Evolutionary conservation across 495 filamentous ascomycete species (phyloP).

Genomic region (Penicillium argentinense): DNA sequence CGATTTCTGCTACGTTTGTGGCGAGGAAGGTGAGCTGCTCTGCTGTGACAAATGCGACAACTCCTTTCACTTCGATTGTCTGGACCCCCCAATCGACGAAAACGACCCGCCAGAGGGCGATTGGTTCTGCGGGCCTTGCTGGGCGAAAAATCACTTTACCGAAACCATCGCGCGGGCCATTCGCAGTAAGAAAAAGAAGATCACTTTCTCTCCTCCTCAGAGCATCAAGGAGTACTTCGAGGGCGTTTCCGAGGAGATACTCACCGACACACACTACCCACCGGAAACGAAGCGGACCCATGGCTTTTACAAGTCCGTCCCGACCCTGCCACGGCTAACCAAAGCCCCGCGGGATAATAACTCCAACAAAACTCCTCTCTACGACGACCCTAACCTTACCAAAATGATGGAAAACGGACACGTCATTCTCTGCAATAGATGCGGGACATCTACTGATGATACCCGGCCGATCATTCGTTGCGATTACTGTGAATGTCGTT

Average conservation of each 20-base stretch:
- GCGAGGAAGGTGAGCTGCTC: conserved; percentile 75
- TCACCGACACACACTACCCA: conserved; percentile 7
- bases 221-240: conserved; percentile 60
- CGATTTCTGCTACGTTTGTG: conserved; percentile 83
- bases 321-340: conserved; percentile 33
- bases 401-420: conserved; percentile 67
- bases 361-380: conserved; percentile 9
- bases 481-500: conserved; percentile 75
- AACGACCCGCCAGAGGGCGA: conserved; percentile 65
- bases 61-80: conserved; percentile 83
- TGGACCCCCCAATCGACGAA: conserved; percentile 72
- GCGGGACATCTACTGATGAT: conserved; percentile 57
- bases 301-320: conserved; percentile 21
- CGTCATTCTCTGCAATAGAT: conserved; percentile 67
- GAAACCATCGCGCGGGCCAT: conserved; percentile 59
- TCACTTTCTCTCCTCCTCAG: conserved; percentile 69
- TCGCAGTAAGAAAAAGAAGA: conserved; percentile 58
- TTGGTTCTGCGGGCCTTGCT: conserved; percentile 83
- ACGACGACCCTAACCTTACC: conserved; percentile 41
- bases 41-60: conserved; percentile 90
- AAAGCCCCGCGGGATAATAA: conserved; percentile 16
- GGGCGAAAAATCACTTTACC: conserved; percentile 55
- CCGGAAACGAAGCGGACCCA: conserved; percentile 7
- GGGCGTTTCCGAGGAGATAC: conserved; percentile 15
- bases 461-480: conserved; percentile 71